Base-by-base conservation (phyloP, 768 basidiomycete species). In the Hirschioporus abietinus region DNA sequence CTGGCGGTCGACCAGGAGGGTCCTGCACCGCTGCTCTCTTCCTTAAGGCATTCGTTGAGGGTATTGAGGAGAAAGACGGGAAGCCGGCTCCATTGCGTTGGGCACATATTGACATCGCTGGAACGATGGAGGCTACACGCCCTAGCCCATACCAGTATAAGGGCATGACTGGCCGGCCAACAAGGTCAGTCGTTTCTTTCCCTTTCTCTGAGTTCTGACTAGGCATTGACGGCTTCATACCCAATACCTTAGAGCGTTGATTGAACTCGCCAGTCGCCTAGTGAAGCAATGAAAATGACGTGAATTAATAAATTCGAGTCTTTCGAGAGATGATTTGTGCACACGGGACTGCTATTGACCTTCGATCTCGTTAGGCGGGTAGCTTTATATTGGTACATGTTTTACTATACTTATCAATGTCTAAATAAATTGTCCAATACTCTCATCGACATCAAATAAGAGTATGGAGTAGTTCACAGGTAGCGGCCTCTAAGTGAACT, bases 91-190 rank as follows among this genome's bases (percentile, higher is more conserved):
- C 78, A 15, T 77, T 93, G 70, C 85, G 86, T 68, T 96, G 93
- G 92, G 94, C 93, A 0, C 94, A 95, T 75, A 77, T 95, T 58
- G 94, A 96, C 72, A 94, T 94, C 66, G 92, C 87, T 12, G 88
- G 90, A 17, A 77, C 84, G 20, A 91, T 91, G 90, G 90, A 92
- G 84, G 83, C 82, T 25, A 84, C 84, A 25, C 75, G 86, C 65
- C 73, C 85, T 15, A 79, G 78, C 0, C 82, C 84, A 1, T 93
- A 93, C 76, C 83, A 86, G 72, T 86, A 86, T 72, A 86, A 82
- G 69, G 91, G 91, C 3, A 88, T 93, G 90, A 90, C 90, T 15
- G 92, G 92, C 7, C 84, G 91, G 52, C 89, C 91, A 36, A 88
- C 90, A 68, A 81, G 92, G 90, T 91, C 70, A 74, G 88, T n/a